Conservation (phyloP, 306 rosid genomes). For the Cicer bijugum region DNA sequence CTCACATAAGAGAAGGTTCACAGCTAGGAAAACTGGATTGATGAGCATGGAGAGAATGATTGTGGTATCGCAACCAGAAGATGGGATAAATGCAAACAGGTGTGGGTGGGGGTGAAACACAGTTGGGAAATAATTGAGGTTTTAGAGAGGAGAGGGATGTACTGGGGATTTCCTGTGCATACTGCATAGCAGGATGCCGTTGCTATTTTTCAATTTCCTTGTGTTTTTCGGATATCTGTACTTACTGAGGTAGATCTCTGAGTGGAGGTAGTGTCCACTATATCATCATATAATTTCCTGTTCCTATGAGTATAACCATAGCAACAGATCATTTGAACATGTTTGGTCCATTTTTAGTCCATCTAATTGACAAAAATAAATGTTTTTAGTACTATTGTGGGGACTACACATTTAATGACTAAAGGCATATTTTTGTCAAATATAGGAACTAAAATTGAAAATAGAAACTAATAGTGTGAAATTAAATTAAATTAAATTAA, state of each 20-base stretch:
- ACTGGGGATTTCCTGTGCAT: neutral
- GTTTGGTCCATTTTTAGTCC: neutral
- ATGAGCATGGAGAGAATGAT: neutral
- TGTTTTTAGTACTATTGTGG: neutral
- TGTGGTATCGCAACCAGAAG: conserved; percentile 6
- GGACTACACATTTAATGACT: conserved; percentile 1
- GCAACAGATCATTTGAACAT: neutral
- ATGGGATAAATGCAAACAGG: conserved; percentile 5
- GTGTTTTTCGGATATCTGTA: neutral
- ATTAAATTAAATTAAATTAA: no score
- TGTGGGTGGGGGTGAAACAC: neutral
- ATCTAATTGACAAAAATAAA: neutral
- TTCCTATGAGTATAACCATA: conserved; percentile 6
- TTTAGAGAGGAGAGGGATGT: conserved; percentile 2
- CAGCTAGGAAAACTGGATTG: neutral
- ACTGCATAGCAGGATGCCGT: neutral
- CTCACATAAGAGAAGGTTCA: neutral
- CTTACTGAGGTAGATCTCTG: conserved; percentile 15
- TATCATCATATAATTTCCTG: neutral
- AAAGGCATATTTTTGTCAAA: neutral
- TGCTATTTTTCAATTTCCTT: conserved; percentile 11
- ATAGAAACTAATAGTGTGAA: neutral
- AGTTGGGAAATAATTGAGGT: neutral
- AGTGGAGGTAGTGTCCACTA: conserved; percentile 12
- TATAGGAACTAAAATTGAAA: neutral